Base-by-base conservation (phyloP, 2,329 filamentous ascomycete species). In the Aspergillus cejpii region DNA sequence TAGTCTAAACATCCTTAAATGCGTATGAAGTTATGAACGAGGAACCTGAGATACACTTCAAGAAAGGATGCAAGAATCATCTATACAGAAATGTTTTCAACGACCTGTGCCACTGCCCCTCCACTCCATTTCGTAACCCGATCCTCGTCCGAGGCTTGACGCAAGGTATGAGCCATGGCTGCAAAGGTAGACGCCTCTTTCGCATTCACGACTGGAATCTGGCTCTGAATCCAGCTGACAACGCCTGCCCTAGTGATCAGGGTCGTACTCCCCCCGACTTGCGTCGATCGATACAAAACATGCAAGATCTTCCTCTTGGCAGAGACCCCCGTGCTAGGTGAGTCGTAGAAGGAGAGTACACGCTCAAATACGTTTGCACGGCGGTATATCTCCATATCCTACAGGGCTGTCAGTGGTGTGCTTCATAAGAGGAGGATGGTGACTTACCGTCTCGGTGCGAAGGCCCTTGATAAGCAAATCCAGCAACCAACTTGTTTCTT, bases 211-310 rank as follows among this genome's bases (percentile, higher is more conserved):
- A 66, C 65, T 3, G 74, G 74, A 27, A 77, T 63, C 55, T 80
- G 79, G 47, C 78, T 76, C 47, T 83, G 76, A 6, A 91, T 72
- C 89, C 88, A 94, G 53, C 78, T 83, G 42, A 91, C 63, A 15
- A 85, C 71, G 12, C 85, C 87, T 34, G 84, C 82, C 45, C 89
- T 74, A 1, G 88, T 94, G 28, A 88, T 76, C 37, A 94, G 72
- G n/a, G 85, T 91, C 3, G 83, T 86, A 63, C 85, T 87, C 1
- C 86, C 88, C 1, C 81, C 77, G 24, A 90, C 78, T 37, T 75
- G 76, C 0, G 80, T 81, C 2, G 83, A 81, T 31, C 84, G 76
- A 57, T 83, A 83, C 12, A 94, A 48, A 11, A 83, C 52, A 48
- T 74, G 71, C 10, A 80, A 54, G 17, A 92, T 75, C 60, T 82